Conservation (phyloP, 192 early-diverging fungal genomes). For the Allomyces arbusculus region DNA sequence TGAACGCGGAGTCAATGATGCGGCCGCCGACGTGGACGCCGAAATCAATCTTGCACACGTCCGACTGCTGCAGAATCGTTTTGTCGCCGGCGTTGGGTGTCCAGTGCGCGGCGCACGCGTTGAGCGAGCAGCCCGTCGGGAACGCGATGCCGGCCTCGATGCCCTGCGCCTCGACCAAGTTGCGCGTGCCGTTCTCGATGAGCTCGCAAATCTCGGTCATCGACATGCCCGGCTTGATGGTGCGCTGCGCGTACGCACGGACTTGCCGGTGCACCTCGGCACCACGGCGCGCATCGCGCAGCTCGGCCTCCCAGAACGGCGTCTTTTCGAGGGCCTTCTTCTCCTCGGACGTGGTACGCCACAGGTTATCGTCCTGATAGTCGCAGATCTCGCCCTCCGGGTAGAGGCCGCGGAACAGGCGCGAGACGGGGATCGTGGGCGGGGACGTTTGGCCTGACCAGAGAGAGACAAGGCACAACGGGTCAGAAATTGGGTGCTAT, state of each 20-base stretch:
- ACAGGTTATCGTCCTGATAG: conserved; percentile 76
- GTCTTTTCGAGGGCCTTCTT: conserved; percentile 62
- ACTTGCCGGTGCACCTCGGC: conserved; percentile 93
- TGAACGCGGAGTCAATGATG: conserved; percentile 92
- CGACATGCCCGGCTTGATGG: conserved; percentile 83
- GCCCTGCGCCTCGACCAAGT: conserved; percentile 67
- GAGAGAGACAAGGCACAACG: neutral
- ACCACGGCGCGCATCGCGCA: conserved; percentile 63
- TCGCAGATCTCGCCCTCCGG: conserved; percentile 65
- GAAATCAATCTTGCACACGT: conserved; percentile 95
- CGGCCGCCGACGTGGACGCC: conserved; percentile 80
- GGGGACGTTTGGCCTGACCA: conserved; percentile 19
- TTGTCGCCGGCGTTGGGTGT: conserved; percentile 94
- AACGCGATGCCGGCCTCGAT: conserved; percentile 76
- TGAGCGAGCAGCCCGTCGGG: conserved; percentile 82
- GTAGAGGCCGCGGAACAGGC: conserved; percentile 61
- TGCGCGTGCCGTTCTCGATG: conserved; percentile 88
- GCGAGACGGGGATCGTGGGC: conserved; percentile 46
- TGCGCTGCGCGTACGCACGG: conserved; percentile 51
- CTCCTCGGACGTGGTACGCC: conserved; percentile 81
- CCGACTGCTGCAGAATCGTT: conserved; percentile 65
- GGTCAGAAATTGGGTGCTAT: no score
- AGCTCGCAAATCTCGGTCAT: conserved; percentile 80
- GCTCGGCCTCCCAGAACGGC: conserved; percentile 34
- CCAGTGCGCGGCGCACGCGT: conserved; percentile 91